A percentile compares a stretch with the other conserved stretches of the same genome.
These are phyloP conservation scores for Scopulariopsis brevicaulis DNA, from an alignment of 2,329 filamentous ascomycete genomes.

Conservation along the genomic window DNA sequence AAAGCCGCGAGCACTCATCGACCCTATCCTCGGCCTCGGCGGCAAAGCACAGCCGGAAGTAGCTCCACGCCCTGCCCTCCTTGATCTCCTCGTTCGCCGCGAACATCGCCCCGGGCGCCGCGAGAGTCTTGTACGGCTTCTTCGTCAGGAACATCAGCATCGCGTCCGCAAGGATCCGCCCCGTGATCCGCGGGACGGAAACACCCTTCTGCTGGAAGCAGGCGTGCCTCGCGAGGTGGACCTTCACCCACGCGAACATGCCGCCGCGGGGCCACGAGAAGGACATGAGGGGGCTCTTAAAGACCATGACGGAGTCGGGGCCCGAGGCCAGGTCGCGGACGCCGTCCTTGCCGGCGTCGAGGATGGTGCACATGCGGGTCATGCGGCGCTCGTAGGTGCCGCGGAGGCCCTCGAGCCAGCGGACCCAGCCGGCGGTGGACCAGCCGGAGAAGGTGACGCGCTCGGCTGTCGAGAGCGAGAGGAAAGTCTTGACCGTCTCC, in stretches of 20 bases:
- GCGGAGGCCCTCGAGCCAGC: slow-evolving; percentile 78
- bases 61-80: slow-evolving; percentile 53
- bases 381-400: slow-evolving; percentile 79
- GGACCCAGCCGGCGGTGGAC: slow-evolving; percentile 77
- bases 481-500: slow-evolving; percentile 25
- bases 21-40: slow-evolving; percentile 67
- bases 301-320: slow-evolving; percentile 63
- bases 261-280: slow-evolving; percentile 76
- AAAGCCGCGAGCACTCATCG: slow-evolving; percentile 45
- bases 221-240: slow-evolving; percentile 64
- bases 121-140: slow-evolving; percentile 58
- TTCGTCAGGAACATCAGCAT: slow-evolving; percentile 62
- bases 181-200: slow-evolving; percentile 27
- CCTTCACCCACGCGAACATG: slow-evolving; percentile 82
- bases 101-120: slow-evolving; percentile 64
- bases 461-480: slow-evolving; percentile 33
- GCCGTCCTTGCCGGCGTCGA: slow-evolving; percentile 58
- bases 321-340: slow-evolving; percentile 29
- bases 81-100: slow-evolving; percentile 50
- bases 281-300: slow-evolving; percentile 61
- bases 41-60: slow-evolving; percentile 73
- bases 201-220: slow-evolving; percentile 32
- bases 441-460: slow-evolving; percentile 46
- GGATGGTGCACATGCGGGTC: slow-evolving; percentile 61
- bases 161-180: slow-evolving; percentile 46